Evolutionary conservation across 352 stramenopile genomes (phyloP).

Genomic region (Phytopythium kandeliae): DNA sequence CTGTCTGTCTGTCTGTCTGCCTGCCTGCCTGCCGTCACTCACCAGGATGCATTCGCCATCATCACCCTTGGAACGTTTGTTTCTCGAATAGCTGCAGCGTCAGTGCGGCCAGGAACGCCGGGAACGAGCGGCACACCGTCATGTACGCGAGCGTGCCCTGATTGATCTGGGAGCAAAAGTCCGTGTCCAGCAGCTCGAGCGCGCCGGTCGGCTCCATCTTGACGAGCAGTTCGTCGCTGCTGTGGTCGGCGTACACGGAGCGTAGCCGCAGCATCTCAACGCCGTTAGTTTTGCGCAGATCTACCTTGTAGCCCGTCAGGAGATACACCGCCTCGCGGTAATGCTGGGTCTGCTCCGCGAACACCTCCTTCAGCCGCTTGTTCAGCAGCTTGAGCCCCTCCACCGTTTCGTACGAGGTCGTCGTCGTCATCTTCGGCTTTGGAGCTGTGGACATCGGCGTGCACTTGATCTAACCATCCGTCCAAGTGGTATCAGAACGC

Average conservation of each 20-base stretch:
- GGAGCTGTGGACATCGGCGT: conserved; percentile 9
- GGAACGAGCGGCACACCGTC: conserved; percentile 82
- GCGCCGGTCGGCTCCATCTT: conserved; percentile 70
- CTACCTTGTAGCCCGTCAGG: conserved; percentile 86
- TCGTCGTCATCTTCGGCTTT: conserved; percentile 52
- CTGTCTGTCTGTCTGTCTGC: not conserved
- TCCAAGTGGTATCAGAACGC: not conserved
- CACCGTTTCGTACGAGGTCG: conserved; percentile 80
- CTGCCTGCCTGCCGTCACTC: too few species aligned
- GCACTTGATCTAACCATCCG: conserved; percentile 1
- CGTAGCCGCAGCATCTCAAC: conserved; percentile 70
- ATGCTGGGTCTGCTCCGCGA: conserved; percentile 84
- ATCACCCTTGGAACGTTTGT: conserved; percentile 76
- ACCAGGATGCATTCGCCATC: too few species aligned
- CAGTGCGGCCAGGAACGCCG: conserved; percentile 85
- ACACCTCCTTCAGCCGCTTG: conserved; percentile 85
- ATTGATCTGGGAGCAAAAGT: conserved; percentile 60
- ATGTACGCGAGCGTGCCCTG: conserved; percentile 62
- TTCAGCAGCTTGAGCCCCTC: conserved; percentile 85
- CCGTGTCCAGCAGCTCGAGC: conserved; percentile 80
- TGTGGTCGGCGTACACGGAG: conserved; percentile 80
- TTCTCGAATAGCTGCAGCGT: conserved; percentile 89
- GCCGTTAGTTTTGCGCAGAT: conserved; percentile 77
- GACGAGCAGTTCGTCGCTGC: conserved; percentile 82
- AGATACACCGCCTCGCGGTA: conserved; percentile 88